Percentiles rank a stretch among this genome's conserved stretches.
These are phyloP conservation scores for Aureobasidium sp. DNA, from an alignment of 2,329 filamentous ascomycete species.

Conservation along the genomic window DNA sequence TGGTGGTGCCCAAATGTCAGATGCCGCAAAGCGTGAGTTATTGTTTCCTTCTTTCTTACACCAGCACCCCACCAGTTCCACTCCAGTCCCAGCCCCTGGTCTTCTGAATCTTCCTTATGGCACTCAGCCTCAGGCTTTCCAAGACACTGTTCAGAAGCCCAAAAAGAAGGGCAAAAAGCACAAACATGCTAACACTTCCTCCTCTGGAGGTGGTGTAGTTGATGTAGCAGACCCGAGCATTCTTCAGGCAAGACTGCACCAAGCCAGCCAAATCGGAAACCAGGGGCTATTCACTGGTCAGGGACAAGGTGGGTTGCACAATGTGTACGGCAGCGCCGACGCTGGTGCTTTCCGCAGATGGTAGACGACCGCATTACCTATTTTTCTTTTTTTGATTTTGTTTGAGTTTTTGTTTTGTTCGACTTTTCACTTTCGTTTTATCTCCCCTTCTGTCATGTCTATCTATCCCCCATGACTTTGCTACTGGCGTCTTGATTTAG, in stretches of 20 bases:
- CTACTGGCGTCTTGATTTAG: conserved; percentile 15
- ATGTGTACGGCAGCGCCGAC: conserved; percentile 61
- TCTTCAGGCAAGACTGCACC: conserved; percentile 94
- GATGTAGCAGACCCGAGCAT: conserved; percentile 99
- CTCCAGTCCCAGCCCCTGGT: conserved; percentile 81
- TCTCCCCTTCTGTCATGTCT: neutral
- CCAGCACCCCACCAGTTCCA: conserved; percentile 76
- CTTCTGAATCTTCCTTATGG: conserved; percentile 89
- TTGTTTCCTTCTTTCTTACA: conserved; percentile 88
- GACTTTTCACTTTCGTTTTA: neutral
- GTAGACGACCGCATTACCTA: conserved; percentile 38
- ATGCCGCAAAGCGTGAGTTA: conserved; percentile 97
- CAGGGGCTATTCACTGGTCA: conserved; percentile 87
- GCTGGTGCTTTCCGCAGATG: conserved; percentile 40
- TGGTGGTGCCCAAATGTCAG: conserved; percentile 57
- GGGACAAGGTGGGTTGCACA: conserved; percentile 83
- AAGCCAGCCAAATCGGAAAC: conserved; percentile 66
- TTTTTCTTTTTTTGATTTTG: neutral
- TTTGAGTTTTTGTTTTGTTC: neutral
- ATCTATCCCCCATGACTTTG: conserved; percentile 11
- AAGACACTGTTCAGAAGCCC: conserved; percentile 52
- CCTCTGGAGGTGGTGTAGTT: conserved; percentile 98
- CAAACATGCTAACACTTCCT: conserved; percentile 99
- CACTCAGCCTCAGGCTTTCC: conserved; percentile 5
- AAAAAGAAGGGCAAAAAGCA: conserved; percentile 99